Evolutionary conservation across 1,284 basidiomycete genomes (phyloP).

Genomic region (Schizopora paradoxa): DNA sequence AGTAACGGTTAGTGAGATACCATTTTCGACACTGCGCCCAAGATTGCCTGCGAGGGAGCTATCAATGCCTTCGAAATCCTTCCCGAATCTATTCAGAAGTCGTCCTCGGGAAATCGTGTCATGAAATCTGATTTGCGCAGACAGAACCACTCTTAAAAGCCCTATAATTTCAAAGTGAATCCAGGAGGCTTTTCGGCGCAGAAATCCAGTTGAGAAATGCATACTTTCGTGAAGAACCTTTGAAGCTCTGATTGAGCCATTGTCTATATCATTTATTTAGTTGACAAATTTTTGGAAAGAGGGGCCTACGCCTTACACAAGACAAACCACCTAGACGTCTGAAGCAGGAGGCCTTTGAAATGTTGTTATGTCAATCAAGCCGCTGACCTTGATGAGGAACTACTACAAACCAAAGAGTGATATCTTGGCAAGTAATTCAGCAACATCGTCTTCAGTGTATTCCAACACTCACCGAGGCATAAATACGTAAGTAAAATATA

Average conservation of each 20-base stretch:
- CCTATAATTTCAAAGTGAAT: constrained; percentile 27
- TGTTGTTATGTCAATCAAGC: constrained; percentile 9
- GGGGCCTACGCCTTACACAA: constrained; percentile 41
- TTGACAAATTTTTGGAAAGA: constrained; percentile 10
- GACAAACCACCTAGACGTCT: constrained; percentile 63
- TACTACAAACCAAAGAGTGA: constrained; percentile 25
- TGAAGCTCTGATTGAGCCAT: constrained; percentile 67
- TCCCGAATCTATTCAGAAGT: constrained; percentile 85
- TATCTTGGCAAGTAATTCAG: constrained; percentile 16
- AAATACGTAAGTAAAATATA: constrained; percentile 73
- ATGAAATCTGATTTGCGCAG: constrained; percentile 90
- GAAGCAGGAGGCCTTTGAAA: constrained; percentile 51
- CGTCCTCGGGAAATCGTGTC: constrained; percentile 88
- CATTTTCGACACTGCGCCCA: constrained; percentile 67
- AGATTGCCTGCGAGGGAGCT: constrained; percentile 84
- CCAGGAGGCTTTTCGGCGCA: constrained; percentile 11
- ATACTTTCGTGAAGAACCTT: constrained; percentile 64
- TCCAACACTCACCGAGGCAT: constrained; percentile 49
- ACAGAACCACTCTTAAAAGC: constrained; percentile 81
- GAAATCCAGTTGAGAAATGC: constrained; percentile 32
- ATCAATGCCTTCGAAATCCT: constrained; percentile 92
- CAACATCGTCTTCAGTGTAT: not conserved
- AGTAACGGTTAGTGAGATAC: constrained; percentile 54
- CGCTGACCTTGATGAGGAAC: not conserved
- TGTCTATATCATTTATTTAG: constrained; percentile 35